These are phyloP conservation scores for Drechmeria coniospora DNA, from an alignment of 2,329 filamentous ascomycete genomes.

Conservation along the genomic window DNA sequence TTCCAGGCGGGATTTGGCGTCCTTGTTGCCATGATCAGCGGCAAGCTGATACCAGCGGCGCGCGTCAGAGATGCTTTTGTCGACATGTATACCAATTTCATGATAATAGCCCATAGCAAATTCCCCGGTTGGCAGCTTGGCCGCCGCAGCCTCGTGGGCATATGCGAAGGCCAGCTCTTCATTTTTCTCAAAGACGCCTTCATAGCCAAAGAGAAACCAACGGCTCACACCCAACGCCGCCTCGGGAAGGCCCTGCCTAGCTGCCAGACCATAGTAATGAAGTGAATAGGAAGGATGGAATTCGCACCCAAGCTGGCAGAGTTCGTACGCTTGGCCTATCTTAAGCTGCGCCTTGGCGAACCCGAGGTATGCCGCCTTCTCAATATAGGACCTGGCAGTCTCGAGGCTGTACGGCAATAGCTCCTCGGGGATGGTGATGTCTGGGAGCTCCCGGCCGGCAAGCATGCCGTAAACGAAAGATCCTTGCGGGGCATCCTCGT, in stretches of 20 bases:
- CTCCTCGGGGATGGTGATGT: conserved; percentile 61
- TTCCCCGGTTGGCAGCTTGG: conserved; percentile 75
- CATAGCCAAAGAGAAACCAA: conserved; percentile 95
- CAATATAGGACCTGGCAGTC: conserved; percentile 71
- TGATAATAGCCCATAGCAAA: conserved; percentile 97
- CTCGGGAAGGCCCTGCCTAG: conserved; percentile 82
- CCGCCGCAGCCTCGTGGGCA: conserved; percentile 69
- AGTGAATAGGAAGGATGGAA: conserved; percentile 86
- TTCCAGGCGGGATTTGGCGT: conserved; percentile 68
- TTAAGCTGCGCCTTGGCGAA: conserved; percentile 95
- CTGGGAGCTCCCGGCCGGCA: conserved; percentile 76
- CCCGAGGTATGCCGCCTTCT: conserved; percentile 89
- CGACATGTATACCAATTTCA: conserved; percentile 86
- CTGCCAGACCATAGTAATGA: conserved; percentile 89
- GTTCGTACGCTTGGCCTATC: conserved; percentile 90
- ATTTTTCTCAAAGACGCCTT: conserved; percentile 86
- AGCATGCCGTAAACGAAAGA: conserved; percentile 95
- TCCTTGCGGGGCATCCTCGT: conserved; percentile 93
- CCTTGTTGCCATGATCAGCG: conserved; percentile 79
- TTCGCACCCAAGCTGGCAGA: conserved; percentile 84
- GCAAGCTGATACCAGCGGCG: conserved; percentile 83
- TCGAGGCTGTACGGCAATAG: conserved; percentile 58
- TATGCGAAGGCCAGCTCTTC: conserved; percentile 87
- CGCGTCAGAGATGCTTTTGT: conserved; percentile 70
- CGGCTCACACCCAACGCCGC: conserved; percentile 94